Evolutionary conservation across 176 grass and related monocot species (phyloP).

Genomic region (Cymbopogon citratus): DNA sequence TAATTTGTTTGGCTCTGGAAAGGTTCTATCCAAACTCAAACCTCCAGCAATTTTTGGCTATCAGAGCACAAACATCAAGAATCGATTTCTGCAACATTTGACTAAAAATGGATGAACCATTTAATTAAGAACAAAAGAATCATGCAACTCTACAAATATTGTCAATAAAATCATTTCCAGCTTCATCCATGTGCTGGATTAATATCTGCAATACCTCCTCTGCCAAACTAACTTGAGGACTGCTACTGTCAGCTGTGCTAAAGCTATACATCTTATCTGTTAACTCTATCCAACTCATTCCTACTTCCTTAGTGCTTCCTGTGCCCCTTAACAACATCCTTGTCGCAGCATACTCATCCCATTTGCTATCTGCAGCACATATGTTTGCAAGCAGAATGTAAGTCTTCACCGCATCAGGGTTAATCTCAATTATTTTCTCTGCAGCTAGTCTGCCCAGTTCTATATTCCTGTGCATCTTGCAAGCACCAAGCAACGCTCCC

Average conservation of each 20-base stretch:
- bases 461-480: constrained; percentile 55
- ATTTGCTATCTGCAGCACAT: constrained; percentile 54
- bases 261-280: constrained; percentile 41
- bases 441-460: constrained; percentile 38
- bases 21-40: background rate
- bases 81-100: background rate
- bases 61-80: background rate
- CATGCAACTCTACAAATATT: constrained; percentile 13
- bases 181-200: constrained; percentile 45
- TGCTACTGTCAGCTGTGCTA: constrained; percentile 44
- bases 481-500: constrained; percentile 54
- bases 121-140: constrained; percentile 9
- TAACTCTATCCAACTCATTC: constrained; percentile 54
- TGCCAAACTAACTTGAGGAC: constrained; percentile 34
- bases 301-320: constrained; percentile 41
- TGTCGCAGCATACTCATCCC: constrained; percentile 44
- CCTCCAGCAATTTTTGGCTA: background rate
- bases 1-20: constrained; percentile 16
- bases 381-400: constrained; percentile 57
- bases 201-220: constrained; percentile 39
- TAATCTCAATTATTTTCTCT: constrained; percentile 51
- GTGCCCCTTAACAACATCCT: constrained; percentile 41
- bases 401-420: constrained; percentile 31
- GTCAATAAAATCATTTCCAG: background rate
- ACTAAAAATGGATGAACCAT: background rate